Evolutionary conservation across 768 basidiomycete species (phyloP).

Genomic region (Russula abietina): DNA sequence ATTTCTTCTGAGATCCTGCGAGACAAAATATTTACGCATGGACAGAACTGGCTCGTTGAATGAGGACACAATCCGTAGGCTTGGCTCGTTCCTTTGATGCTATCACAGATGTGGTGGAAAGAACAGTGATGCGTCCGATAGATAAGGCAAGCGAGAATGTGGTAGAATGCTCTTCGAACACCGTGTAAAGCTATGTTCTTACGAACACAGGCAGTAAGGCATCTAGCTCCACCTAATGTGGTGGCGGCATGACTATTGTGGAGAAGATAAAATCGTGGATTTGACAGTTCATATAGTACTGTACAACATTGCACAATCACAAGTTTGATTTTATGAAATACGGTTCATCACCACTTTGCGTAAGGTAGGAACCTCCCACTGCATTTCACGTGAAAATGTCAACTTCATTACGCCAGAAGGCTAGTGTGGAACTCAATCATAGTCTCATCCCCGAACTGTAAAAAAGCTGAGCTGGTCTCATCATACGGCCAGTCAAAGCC

Average conservation of each 20-base stretch:
- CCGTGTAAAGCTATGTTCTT: not conserved
- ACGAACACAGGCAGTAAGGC: not conserved
- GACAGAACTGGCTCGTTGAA: too few relatives aligned
- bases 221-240: not conserved
- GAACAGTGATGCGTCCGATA: too few relatives aligned
- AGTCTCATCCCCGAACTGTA: slow-evolving; percentile 76
- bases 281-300: not conserved
- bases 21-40: too few relatives aligned
- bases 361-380: slow-evolving; percentile 79
- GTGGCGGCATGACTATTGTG: too few relatives aligned
- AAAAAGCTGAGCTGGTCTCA: not conserved
- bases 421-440: slow-evolving; percentile 53
- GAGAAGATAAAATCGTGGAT: not conserved
- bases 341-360: slow-evolving; percentile 48
- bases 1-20: not conserved
- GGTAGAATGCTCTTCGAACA: not conserved
- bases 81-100: too few relatives aligned
- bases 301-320: not conserved
- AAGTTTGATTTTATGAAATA: not conserved
- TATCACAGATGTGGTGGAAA: too few relatives aligned
- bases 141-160: too few relatives aligned
- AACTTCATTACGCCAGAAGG: not conserved
- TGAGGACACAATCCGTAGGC: too few relatives aligned
- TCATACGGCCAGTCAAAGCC: not conserved
- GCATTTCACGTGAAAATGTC: slow-evolving; percentile 4